Evolutionary conservation across 139 green algal genomes (phyloP).

Genomic region (Coelastrella sp.): DNA sequence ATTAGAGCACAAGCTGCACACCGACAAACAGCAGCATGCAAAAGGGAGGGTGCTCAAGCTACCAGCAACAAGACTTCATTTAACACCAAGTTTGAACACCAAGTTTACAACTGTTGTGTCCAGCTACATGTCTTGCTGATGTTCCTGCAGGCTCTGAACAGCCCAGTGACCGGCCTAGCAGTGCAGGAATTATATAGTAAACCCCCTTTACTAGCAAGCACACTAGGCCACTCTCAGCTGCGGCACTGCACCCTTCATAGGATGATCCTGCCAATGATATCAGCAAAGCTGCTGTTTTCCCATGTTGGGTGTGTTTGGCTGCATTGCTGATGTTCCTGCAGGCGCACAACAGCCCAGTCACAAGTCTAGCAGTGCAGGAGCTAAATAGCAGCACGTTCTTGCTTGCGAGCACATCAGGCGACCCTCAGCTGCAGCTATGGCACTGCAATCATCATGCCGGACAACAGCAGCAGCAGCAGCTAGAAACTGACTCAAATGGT

Average conservation of each 20-base stretch:
- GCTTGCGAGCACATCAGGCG: slow-evolving; percentile 67
- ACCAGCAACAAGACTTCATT: too few relatives aligned
- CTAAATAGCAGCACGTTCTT: slow-evolving; percentile 55
- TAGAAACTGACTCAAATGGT: neutral
- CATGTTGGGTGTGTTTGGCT: too few relatives aligned
- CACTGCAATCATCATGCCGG: slow-evolving; percentile 35
- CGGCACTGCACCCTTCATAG: slow-evolving; percentile 52
- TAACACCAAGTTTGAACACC: too few relatives aligned
- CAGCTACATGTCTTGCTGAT: neutral
- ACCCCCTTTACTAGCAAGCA: slow-evolving; percentile 65
- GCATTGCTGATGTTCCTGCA: slow-evolving; percentile 7
- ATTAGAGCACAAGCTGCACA: too few relatives aligned
- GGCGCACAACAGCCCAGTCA: slow-evolving; percentile 69
- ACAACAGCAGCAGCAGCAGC: slow-evolving; percentile 21
- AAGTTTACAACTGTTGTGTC: too few relatives aligned
- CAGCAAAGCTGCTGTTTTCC: too few relatives aligned
- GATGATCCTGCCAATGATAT: too few relatives aligned
- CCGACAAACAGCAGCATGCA: too few relatives aligned
- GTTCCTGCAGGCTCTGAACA: slow-evolving; percentile 60
- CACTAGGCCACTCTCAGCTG: slow-evolving; percentile 63
- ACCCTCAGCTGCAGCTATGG: slow-evolving; percentile 70
- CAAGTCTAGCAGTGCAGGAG: slow-evolving; percentile 57
- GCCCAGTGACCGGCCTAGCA: slow-evolving; percentile 68
- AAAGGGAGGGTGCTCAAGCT: too few relatives aligned
- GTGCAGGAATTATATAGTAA: slow-evolving; percentile 44